Evolutionary conservation across 2,329 filamentous ascomycete genomes (phyloP), one percentile per base, ranked within the genome.

Genomic region (Periconia macrospinosa): DNA sequence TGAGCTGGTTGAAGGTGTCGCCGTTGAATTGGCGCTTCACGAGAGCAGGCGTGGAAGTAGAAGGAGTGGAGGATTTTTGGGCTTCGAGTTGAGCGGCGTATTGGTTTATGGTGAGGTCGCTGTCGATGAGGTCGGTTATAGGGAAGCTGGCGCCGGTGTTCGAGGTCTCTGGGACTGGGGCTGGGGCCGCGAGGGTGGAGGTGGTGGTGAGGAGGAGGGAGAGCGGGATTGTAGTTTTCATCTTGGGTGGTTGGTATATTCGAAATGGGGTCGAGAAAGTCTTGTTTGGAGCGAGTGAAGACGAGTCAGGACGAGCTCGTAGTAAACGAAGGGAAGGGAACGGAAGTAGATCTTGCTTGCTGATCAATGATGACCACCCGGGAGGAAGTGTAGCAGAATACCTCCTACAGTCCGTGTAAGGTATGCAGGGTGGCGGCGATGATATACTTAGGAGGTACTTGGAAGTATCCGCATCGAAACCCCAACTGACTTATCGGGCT

Each of bases 1-100:
- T 70, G 17, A 71, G 55, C 43, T 71, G 67, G 55, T 69, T 70
- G 55, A 68, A 66, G 13, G 66, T 70, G 49, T 59, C 52, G 18
- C 58, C 52, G 23, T 41, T 52, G 55, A 60, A 69, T 44, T 65
- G 62, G 20, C 62, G 61, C 53, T 63, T 65, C 27, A 51, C 47
- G 8, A 67, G 45, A 8, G 52, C 41, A 27, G 50, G 53, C 41
- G 49, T 46, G 23, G 48, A 45, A 14, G 33, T n/a, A 9, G 30
- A 20, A 23, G 48, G 37, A 14, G 33, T n/a, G 9, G 30, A 20
- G 14, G 49, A 23, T 27, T 44, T 52, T 11, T 58, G 45, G 27
- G 50, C 57, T 46, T 66, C 63, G n/a, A 68, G 60, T 41, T 58
- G 44, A 17, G 60, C 47, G 6, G 63, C 58, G 40, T 67, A 69